These are phyloP conservation scores for Leccinum griseonigrum DNA, from an alignment of 1,284 basidiomycete species.

Conservation along the genomic window DNA sequence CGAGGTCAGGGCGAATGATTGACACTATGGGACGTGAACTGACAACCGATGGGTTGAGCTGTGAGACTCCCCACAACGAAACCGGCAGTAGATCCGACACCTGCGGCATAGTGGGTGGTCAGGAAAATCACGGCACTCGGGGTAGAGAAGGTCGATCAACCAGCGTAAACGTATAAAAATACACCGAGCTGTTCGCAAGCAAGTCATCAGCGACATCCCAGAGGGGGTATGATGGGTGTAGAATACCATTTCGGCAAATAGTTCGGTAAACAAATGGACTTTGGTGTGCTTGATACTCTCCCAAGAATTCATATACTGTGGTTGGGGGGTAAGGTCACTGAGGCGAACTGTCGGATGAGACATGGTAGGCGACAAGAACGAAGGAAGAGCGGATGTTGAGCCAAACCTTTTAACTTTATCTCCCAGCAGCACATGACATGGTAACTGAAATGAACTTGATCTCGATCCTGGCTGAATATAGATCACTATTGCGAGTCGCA, in stretches of 20 bases:
- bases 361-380: slow-evolving; percentile 13
- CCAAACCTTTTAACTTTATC: slow-evolving; percentile 15
- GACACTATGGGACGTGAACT: slow-evolving; percentile 19
- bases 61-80: slow-evolving; percentile 53
- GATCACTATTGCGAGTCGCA: slow-evolving; percentile 4
- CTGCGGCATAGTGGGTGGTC: slow-evolving; percentile 30
- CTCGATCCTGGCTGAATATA: not conserved
- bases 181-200: slow-evolving; percentile 39
- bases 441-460: slow-evolving; percentile 1
- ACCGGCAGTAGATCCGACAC: slow-evolving; percentile 56
- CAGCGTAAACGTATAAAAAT: slow-evolving; percentile 56
- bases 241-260: slow-evolving; percentile 58
- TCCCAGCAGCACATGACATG: not conserved
- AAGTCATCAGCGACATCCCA: slow-evolving; percentile 21
- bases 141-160: slow-evolving; percentile 29
- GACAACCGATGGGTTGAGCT: slow-evolving; percentile 49
- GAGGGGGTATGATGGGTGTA: not conserved
- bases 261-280: slow-evolving; percentile 53
- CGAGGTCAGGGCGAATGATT: slow-evolving; percentile 3
- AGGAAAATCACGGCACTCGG: not conserved
- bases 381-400: not conserved
- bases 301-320: slow-evolving; percentile 45
- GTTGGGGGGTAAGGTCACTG: slow-evolving; percentile 41
- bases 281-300: slow-evolving; percentile 50
- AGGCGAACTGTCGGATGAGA: slow-evolving; percentile 34